Evolutionary conservation across 345 rosid genomes (phyloP), one percentile per base, ranked within the genome.

Genomic region (Schrenkiella parvula): DNA sequence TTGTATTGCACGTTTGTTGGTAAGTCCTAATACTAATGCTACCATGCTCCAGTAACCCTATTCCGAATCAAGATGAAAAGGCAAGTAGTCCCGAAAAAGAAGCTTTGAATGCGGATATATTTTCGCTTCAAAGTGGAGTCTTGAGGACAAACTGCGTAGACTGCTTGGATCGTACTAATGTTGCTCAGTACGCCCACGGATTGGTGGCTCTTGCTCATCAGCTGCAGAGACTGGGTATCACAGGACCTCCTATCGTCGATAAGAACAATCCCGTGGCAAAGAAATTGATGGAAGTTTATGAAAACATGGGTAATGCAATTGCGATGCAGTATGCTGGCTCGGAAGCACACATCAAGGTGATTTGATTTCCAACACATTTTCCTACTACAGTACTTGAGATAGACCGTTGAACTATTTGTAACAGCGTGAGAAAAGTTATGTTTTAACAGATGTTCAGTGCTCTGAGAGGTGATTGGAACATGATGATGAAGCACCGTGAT

Each of bases 321-420:
- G 96, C 98, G 1, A 54, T 84, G 44, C 98, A 93, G 70, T 93
- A 93, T 79, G 98, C 97, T 66, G 98, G 98, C 42, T 93, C 98
- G 9, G 90, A 89, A 18, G 98, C 98, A 47, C 98, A 93, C 72
- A 91, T 81, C 82, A 93, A 93, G 93, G 98, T 89, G 23, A 58
- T 1, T 47, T 58, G 15, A 2, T 64, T 48, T 29, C 60, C 74
- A 69, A 35, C 35, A 54, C 21, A 3, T 46, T 19, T 25, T 43
- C 19, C 29, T 47, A 38, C 13, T 26, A 61, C 13, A n/a, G n/a
- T n/a, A 25, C 37, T 62, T 42, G 71, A 11, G 17, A 8, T 61
- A 8, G 1, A 70, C 26, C 8, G 29, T 25, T 43, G 35, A 76
- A 69, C 5, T 61, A 13, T 61, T 28, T 52, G 52, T 32, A 48